Percentiles rank a stretch among this genome's conserved stretches.
Evolutionary conservation across 75 land plant species (phyloP).

Genomic region (Pinus tabuliformis): DNA sequence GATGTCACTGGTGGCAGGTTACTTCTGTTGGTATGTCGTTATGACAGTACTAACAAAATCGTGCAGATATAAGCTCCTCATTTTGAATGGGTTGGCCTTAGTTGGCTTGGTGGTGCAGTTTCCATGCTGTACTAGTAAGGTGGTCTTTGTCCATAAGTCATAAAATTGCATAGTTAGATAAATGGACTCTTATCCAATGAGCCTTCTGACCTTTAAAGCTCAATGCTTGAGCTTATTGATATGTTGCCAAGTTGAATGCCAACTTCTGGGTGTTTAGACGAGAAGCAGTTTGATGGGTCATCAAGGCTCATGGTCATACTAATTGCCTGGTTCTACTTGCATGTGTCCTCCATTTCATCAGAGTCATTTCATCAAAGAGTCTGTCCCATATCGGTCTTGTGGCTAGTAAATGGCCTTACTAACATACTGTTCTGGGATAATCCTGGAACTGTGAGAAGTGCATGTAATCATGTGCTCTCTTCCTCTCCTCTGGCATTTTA

Average conservation of each 20-base stretch:
- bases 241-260: neutral
- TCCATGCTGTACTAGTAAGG: slow-evolving; percentile 7
- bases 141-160: slow-evolving; percentile 7
- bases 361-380: slow-evolving; percentile 2
- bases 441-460: neutral
- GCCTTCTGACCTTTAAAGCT: slow-evolving; percentile 1
- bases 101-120: slow-evolving; percentile 7
- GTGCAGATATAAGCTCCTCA: slow-evolving; percentile 7
- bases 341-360: slow-evolving; percentile 4
- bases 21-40: slow-evolving; percentile 10
- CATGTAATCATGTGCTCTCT: neutral
- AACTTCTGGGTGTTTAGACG: neutral
- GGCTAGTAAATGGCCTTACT: slow-evolving; percentile 1
- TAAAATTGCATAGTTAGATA: slow-evolving; percentile 1
- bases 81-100: neutral
- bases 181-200: neutral
- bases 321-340: neutral
- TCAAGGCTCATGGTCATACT: slow-evolving; percentile 5
- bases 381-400: neutral
- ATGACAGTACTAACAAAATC: slow-evolving; percentile 6
- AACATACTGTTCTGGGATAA: slow-evolving; percentile 1
- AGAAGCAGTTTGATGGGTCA: neutral
- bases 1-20: slow-evolving; percentile 10
- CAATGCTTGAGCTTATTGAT: slow-evolving; percentile 1
- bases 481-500: neutral